Conservation (phyloP, 495 filamentous ascomycete genomes). For the Penicillium simplicissimum region DNA sequence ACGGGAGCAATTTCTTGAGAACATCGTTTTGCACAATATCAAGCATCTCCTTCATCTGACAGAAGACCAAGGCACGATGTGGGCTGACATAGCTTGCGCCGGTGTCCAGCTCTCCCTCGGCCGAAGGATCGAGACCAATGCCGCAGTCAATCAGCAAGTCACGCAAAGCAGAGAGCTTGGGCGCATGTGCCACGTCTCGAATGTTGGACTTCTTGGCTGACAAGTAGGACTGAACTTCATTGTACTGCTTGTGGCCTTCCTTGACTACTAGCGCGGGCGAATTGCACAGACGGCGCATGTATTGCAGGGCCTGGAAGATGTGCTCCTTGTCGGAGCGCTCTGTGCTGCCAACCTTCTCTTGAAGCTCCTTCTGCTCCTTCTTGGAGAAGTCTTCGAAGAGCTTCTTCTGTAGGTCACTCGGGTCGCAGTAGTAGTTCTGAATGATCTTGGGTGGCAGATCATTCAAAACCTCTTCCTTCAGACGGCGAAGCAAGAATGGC, state of each 20-base stretch:
- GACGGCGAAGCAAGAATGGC: constrained; percentile 90
- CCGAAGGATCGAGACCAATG: constrained; percentile 68
- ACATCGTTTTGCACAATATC: constrained; percentile 97
- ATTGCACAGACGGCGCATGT: constrained; percentile 99
- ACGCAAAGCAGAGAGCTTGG: constrained; percentile 84
- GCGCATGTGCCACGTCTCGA: constrained; percentile 83
- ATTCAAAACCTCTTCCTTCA: constrained; percentile 97
- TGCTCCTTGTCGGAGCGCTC: constrained; percentile 95
- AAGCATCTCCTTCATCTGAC: constrained; percentile 99
- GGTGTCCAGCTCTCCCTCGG: constrained; percentile 58
- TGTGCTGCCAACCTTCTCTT: constrained; percentile 69
- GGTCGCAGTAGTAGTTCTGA: constrained; percentile 99
- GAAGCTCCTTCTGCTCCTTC: constrained; percentile 82
- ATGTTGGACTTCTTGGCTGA: constrained; percentile 68
- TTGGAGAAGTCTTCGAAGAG: constrained; percentile 95
- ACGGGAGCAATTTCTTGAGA: constrained; percentile 79
- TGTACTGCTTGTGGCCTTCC: constrained; percentile 86
- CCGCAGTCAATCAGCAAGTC: constrained; percentile 94
- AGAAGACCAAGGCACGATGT: constrained; percentile 95
- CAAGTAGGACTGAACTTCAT: constrained; percentile 74
- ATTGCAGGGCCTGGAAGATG: constrained; percentile 98
- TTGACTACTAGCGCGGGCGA: constrained; percentile 95
- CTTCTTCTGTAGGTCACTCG: constrained; percentile 90
- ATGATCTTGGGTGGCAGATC: constrained; percentile 97
- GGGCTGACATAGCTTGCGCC: constrained; percentile 84